Conservation (phyloP, 148 eudicot genomes). For the Chenopodium album region DNA sequence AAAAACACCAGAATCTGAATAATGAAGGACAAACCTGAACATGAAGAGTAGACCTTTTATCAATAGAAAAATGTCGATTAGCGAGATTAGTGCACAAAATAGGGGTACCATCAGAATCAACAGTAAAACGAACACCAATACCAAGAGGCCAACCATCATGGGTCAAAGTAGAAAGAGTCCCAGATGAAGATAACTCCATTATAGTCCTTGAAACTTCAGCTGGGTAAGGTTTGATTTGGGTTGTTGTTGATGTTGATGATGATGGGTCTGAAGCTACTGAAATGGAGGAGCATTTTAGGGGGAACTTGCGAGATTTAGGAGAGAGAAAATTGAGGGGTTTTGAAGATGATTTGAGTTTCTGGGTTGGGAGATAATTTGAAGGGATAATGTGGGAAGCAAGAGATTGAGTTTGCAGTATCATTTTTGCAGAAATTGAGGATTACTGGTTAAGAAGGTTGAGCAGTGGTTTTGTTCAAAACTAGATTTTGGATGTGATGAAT, state of each 20-base stretch:
- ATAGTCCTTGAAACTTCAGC: constrained; percentile 89
- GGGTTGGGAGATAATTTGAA: constrained; percentile 26
- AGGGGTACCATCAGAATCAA: constrained; percentile 61
- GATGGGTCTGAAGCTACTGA: constrained; percentile 46
- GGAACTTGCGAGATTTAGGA: constrained; percentile 23
- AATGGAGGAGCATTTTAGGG: constrained; percentile 34
- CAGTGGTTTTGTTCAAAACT: no score
- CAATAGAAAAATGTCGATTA: constrained; percentile 32
- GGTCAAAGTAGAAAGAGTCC: constrained; percentile 57
- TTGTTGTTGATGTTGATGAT: constrained; percentile 6
- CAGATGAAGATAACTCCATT: constrained; percentile 68
- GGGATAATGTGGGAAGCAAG: constrained; percentile 36
- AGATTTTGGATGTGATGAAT: no score
- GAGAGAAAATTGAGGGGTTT: constrained; percentile 27
- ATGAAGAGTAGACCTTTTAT: constrained; percentile 60
- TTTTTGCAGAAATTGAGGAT: background rate
- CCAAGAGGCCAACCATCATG: constrained; percentile 77
- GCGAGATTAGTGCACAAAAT: constrained; percentile 46
- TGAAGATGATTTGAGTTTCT: constrained; percentile 12
- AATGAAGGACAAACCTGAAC: constrained; percentile 55
- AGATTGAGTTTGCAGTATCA: constrained; percentile 42
- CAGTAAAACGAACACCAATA: constrained; percentile 68
- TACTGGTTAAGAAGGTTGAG: background rate
- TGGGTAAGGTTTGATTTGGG: constrained; percentile 54
- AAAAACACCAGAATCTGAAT: background rate